Base-by-base conservation (phyloP, 1,284 basidiomycete genomes). In the Cryptococcus wingfieldii region DNA sequence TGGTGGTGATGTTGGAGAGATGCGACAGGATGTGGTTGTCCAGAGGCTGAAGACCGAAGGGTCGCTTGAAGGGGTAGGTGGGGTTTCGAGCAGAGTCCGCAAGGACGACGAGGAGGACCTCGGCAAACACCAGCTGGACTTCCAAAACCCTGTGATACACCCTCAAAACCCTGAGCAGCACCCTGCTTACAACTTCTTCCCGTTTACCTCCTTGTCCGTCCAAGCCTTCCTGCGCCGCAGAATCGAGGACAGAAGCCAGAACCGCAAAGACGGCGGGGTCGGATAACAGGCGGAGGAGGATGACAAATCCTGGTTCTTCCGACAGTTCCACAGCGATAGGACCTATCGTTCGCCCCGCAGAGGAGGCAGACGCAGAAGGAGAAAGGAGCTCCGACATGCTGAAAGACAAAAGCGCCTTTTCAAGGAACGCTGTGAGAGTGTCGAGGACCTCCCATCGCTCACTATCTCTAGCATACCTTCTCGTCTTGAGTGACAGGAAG, bases 361-460 rank as follows among this genome's bases (percentile, higher is more conserved):
- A 25, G 3, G 27, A 25, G 14, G 19, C 4, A 37, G 47, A 62
- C 47, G 64, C 69, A 0, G 70, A 62, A 46, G 54, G 53, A 31
- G 56, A 51, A 28, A 74, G 65, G 13, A 79, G 63, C 7, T 75
- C 69, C n/a, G 65, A 86, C 50, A 96, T 78, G 68, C 93, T 86
- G 74, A 89, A 95, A 57, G 85, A 85, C 0, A 86, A 86, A 34
- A 98, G 76, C 23, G 86, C 85, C 39, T 87, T 84, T 66, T 97
- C 92, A 50, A 96, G 81, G 71, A 92, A 97, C 56, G 84, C 85
- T 45, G 98, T 79, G 55, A 88, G 89, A 0, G 87, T 79, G 57
- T 95, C 89, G 39, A 91, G 88, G 69, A 91, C 86, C 63, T 85
- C 82, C 91, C 91, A 98, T 61, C 88, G 80, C 68, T 98, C 91